Percentiles rank a stretch among this genome's conserved stretches.
These are phyloP conservation scores for Nasturtium officinale DNA, from an alignment of 345 rosid species.

Conservation along the genomic window DNA sequence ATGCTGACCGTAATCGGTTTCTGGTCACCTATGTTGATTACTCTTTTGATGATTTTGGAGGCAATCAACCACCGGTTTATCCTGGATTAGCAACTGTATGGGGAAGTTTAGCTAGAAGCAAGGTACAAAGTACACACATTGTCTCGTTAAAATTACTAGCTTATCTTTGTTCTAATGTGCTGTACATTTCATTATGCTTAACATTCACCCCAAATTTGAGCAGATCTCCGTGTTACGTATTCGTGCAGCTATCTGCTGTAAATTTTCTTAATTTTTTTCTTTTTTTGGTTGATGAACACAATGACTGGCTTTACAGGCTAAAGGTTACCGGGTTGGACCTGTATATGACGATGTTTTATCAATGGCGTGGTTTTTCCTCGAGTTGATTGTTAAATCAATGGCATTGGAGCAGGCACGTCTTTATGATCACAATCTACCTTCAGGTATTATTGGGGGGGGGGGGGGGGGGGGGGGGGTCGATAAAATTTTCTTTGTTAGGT, in stretches of 20 bases:
- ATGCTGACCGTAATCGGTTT: conserved; percentile 91
- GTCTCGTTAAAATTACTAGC: conserved; percentile 5
- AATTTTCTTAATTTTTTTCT: conserved; percentile 6
- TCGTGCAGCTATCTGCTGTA: conserved; percentile 21
- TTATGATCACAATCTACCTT: conserved; percentile 83
- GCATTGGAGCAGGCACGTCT: conserved; percentile 94
- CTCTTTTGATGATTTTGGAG: conserved; percentile 99
- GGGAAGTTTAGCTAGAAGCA: conserved; percentile 99
- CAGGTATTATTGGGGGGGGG: conserved; percentile 53
- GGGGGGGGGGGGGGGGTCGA: too few relatives aligned
- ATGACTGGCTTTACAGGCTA: conserved; percentile 65
- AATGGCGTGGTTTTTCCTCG: conserved; percentile 99
- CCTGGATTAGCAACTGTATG: conserved; percentile 97
- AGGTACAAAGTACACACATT: conserved; percentile 52
- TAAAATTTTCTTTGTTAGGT: neutral
- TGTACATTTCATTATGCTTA: conserved; percentile 5
- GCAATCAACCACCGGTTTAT: conserved; percentile 97
- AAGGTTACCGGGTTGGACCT: conserved; percentile 99
- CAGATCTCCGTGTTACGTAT: conserved; percentile 18
- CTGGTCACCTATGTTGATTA: conserved; percentile 92
- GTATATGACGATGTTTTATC: conserved; percentile 98
- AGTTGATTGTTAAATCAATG: conserved; percentile 97
- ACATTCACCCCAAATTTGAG: conserved; percentile 14
- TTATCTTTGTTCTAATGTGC: conserved; percentile 17
- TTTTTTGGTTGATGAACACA: conserved; percentile 24